Evolutionary conservation across 108 stramenopile genomes (phyloP).

Genomic region (Stephanodiscus triporus): DNA sequence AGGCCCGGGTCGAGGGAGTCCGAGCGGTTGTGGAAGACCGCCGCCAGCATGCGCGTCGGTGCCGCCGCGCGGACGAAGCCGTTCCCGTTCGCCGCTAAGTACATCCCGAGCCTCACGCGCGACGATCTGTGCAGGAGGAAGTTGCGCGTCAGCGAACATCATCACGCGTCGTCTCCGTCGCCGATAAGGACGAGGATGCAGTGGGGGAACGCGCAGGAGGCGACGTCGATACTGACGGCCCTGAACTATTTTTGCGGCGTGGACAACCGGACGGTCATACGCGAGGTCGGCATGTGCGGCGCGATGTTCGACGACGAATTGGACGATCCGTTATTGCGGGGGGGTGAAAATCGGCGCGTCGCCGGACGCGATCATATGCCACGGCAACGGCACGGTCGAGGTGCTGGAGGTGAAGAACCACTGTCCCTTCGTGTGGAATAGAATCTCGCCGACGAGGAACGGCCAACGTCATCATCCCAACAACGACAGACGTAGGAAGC

Average conservation of each 20-base stretch:
- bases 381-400: constrained; percentile 75
- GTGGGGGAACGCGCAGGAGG: constrained; percentile 88
- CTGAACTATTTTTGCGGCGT: constrained; percentile 75
- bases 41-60: constrained; percentile 12
- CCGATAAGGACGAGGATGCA: constrained; percentile 65
- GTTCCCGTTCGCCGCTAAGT: constrained; percentile 74
- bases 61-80: not conserved
- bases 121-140: constrained; percentile 41
- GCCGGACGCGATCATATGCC: constrained; percentile 76
- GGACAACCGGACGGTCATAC: constrained; percentile 47
- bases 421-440: constrained; percentile 81
- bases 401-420: constrained; percentile 91
- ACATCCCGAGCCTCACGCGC: constrained; percentile 49
- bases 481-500: constrained; percentile 5
- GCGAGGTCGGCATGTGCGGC: constrained; percentile 89
- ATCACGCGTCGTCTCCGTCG: constrained; percentile 10
- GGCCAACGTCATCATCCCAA: not conserved
- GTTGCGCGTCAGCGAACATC: constrained; percentile 12
- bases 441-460: not conserved
- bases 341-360: constrained; percentile 74
- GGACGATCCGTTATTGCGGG: constrained; percentile 30
- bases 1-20: constrained; percentile 29
- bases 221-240: constrained; percentile 79
- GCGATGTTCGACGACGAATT: constrained; percentile 55
- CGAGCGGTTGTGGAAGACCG: constrained; percentile 29